Base-by-base conservation (phyloP, 768 basidiomycete genomes). In the Trametes gibbosa region DNA sequence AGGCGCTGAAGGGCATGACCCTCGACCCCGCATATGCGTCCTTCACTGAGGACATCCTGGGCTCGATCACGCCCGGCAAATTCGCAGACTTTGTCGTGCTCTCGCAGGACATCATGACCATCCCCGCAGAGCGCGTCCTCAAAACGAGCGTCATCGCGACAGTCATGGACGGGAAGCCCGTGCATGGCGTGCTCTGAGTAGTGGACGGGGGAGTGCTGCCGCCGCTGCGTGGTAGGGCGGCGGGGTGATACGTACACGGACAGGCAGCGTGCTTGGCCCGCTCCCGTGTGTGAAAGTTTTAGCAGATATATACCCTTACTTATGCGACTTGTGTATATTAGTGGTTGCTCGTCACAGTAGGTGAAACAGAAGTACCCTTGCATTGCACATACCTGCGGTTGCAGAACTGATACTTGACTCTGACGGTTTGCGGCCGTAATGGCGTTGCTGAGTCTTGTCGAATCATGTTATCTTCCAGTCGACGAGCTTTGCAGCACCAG, bases 1-100 rank as follows among this genome's bases (percentile, higher is more conserved):
- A 96, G 72, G 89, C 94, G 6, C 75, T 96, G 21, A 79, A 81
- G 79, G 89, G 92, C 19, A 90, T 95, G 86, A 95, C 93, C 2
- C 81, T 91, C 37, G 87, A 92, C 66, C 83, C 91, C 7, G 93
- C 93, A 0, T 94, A 89, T 69, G 93, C 95, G 16, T 88, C 89
- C 0, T 95, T 95, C 74, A 84, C 84, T 0, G 90, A 93, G 65
- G 68, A 79, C 41, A 74, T 67, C 3, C 77, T 91, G 9, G 95
- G 95, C n/a, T 90, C 90, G 3, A 79, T 97, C 39, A 80, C 82
- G 40, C 72, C 79, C 1, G 92, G 93, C 17, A 94, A 93, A 68
- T 78, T 81, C 29, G 95, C 92, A 6, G 95, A 98, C 72, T 90
- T 87, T 64, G 86, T 90, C n/a, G 76, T 97, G 16, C 79, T 95